phyloP scores from a whole-genome alignment of 2,329 filamentous ascomycete species.

The Blastomyces parvus region DNA sequence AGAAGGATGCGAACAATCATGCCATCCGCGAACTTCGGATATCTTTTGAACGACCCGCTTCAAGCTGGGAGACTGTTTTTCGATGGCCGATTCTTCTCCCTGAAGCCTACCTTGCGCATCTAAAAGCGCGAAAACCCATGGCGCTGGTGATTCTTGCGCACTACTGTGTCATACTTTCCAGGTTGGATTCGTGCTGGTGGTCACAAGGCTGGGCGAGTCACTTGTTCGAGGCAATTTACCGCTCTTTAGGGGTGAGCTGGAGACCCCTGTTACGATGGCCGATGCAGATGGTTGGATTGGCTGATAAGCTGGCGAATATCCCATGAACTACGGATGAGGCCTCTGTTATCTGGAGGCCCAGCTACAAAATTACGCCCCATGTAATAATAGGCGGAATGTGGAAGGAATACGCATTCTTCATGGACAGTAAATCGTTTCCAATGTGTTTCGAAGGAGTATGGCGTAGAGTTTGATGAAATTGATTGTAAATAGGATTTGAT shows the following conservation, averaged over 20 bases:
- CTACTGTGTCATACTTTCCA: conserved; percentile 56
- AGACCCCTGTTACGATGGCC: conserved; percentile 20
- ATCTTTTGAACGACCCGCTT: conserved; percentile 18
- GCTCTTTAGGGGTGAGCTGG: conserved; percentile 17
- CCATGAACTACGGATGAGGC: not conserved
- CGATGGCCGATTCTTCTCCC: conserved; percentile 53
- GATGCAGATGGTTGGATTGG: conserved; percentile 18
- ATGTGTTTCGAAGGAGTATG: not conserved
- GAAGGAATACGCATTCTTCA: not conserved
- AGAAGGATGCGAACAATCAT: conserved; percentile 19
- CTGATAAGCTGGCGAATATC: conserved; percentile 1
- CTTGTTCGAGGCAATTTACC: conserved; percentile 53
- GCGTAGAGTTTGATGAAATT: not conserved
- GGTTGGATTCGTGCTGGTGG: conserved; percentile 57
- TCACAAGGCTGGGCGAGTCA: conserved; percentile 55
- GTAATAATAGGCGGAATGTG: not conserved
- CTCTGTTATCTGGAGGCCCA: not conserved
- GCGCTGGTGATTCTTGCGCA: conserved; percentile 56
- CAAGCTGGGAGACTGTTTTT: conserved; percentile 40
- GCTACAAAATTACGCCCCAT: not conserved
- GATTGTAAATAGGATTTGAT: not conserved
- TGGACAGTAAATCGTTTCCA: not conserved
- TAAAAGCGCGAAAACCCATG: conserved; percentile 51
- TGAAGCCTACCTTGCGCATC: conserved; percentile 53
- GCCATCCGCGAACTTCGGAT: conserved; percentile 18